These are phyloP conservation scores for Talaromyces islandicus DNA, from an alignment of 2,329 filamentous ascomycete genomes.

Conservation along the genomic window DNA sequence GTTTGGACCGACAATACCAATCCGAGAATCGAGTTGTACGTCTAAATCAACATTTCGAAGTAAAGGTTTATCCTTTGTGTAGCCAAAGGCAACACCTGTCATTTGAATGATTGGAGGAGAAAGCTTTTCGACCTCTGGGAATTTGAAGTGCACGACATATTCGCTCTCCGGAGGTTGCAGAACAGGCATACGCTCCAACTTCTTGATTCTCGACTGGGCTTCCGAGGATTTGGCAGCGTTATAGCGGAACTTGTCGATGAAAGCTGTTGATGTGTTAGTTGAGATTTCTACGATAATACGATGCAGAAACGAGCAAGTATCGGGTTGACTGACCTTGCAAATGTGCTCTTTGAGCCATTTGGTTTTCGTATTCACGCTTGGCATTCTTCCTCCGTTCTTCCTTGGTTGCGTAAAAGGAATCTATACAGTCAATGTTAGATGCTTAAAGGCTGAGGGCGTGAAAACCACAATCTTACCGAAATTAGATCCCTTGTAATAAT, in stretches of 20 bases:
- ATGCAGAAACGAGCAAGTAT: background rate
- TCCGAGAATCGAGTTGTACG: constrained; percentile 94
- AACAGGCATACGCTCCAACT: constrained; percentile 92
- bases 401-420: constrained; percentile 93
- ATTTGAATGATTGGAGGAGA: constrained; percentile 98
- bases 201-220: constrained; percentile 98
- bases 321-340: constrained; percentile 55
- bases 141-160: constrained; percentile 94
- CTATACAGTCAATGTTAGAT: constrained; percentile 31
- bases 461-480: constrained; percentile 49
- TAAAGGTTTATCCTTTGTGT: constrained; percentile 70
- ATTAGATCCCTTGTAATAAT: constrained; percentile 98
- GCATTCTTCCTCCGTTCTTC: constrained; percentile 96
- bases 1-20: constrained; percentile 98
- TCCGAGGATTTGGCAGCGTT: constrained; percentile 98
- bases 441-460: background rate
- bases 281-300: background rate
- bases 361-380: constrained; percentile 96
- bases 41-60: constrained; percentile 86
- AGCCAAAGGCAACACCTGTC: constrained; percentile 86
- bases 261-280: constrained; percentile 46
- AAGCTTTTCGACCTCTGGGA: constrained; percentile 95
- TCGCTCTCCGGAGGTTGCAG: constrained; percentile 85
- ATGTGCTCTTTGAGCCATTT: constrained; percentile 90
- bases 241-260: constrained; percentile 99